Base-by-base conservation (phyloP, 495 filamentous ascomycete genomes). In the Podospora pseudopauciseta region DNA sequence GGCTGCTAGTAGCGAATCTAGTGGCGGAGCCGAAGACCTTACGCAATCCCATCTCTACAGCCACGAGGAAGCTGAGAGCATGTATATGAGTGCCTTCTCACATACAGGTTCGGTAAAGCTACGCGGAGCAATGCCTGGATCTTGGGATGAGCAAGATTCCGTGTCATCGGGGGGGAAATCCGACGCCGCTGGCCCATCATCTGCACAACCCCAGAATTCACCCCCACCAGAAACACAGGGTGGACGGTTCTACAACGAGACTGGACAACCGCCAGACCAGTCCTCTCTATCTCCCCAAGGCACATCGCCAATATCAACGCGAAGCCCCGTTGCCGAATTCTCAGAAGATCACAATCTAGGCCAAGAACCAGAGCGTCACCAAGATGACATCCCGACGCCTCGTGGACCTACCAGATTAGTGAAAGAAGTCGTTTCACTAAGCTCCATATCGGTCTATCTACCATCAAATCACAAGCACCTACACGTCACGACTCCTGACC, bases 51-150 rank as follows among this genome's bases (percentile, higher is more conserved):
- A 85, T 70, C 75, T 95, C 18, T 98, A 93, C 75, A 94, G 87
- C 64, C 90, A 96, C 66, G 92, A 96, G 67, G 93, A 98, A 67
- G 95, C 95, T 0, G 90, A 94, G 72, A 98, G 95, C 78, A 90
- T 99, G 88, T 98, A 98, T 70, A 94, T 97, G 84, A 86, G 85
- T 65, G 84, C 85, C 3, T 82, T 86, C 56, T 85, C 83, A 5
- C 67, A 83, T 55, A 72, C 76, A 18, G 70, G 68, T 16, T 77
- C 78, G 2, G 72, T 71, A 61, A 73, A 81, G 78, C 39, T 83
- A 74, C 73, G 78, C 76, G 79, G 77, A 49, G 69, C 70, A 3
- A 88, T 90, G 78, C 88, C 88, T 15, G 88, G 88, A 5, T 82
- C 77, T 44, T 90, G 87, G 89, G 86, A 85, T 70, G 83, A 78